phyloP scores from a whole-genome alignment of 2,329 filamentous ascomycete genomes.

The Penicillium sp. region DNA sequence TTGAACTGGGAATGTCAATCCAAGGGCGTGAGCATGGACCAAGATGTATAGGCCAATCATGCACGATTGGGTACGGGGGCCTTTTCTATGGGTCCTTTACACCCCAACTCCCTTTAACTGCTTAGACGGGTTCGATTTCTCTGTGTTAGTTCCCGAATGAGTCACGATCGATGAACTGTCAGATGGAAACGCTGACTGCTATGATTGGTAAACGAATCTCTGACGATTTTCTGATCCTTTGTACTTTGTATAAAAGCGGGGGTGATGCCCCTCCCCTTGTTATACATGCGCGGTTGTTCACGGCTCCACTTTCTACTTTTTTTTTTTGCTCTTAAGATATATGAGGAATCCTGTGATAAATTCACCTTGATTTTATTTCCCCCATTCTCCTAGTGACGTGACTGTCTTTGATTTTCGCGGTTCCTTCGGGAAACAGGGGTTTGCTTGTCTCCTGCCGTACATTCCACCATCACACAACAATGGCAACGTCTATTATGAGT shows the following conservation, averaged over 20 bases:
- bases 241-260: not conserved
- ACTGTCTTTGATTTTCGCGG: not conserved
- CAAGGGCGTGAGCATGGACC: conserved; percentile 22
- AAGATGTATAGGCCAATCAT: conserved; percentile 2
- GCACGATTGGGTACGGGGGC: not conserved
- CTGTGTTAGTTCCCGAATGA: not conserved
- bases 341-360: not conserved
- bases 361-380: not conserved
- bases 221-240: not conserved
- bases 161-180: not conserved
- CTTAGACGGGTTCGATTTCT: not conserved
- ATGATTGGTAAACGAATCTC: not conserved
- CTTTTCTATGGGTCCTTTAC: not conserved
- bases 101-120: not conserved
- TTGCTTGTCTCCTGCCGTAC: not conserved
- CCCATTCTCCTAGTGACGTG: not conserved
- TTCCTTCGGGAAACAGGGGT: not conserved
- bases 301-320: conserved; percentile 25
- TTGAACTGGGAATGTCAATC: conserved; percentile 19
- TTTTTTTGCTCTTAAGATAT: not conserved
- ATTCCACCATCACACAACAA: not conserved
- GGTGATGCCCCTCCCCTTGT: not conserved
- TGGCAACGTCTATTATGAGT: conserved; percentile 26
- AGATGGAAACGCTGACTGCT: not conserved
- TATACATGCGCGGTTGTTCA: conserved; percentile 19